phyloP scores from a whole-genome alignment of 2,329 filamentous ascomycete genomes.

The Diaporthe ampelina region DNA sequence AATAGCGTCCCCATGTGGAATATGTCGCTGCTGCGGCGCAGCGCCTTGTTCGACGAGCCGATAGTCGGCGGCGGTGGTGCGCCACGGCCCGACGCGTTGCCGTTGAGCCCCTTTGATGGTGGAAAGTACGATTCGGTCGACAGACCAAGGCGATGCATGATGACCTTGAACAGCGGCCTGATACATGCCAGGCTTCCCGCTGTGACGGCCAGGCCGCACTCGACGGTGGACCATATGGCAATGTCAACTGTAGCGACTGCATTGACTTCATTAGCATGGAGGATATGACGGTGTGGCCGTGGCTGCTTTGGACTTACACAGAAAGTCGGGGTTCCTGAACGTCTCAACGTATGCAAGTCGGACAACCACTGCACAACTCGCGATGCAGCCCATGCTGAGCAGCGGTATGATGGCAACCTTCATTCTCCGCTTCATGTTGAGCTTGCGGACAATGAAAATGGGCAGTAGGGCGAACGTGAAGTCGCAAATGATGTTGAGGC shows the following conservation, averaged over 20 bases:
- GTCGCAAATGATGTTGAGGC: constrained; percentile 63
- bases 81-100: neutral
- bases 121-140: constrained; percentile 26
- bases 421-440: constrained; percentile 66
- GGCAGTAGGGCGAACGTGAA: constrained; percentile 66
- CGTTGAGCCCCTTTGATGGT: constrained; percentile 1
- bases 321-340: constrained; percentile 57
- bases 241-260: constrained; percentile 57
- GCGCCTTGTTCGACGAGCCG: constrained; percentile 11
- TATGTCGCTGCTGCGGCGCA: constrained; percentile 25
- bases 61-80: constrained; percentile 9
- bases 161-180: constrained; percentile 56
- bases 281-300: neutral
- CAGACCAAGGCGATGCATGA: constrained; percentile 50
- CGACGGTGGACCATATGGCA: constrained; percentile 64
- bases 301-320: constrained; percentile 52
- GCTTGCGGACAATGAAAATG: constrained; percentile 65
- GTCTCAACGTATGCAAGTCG: constrained; percentile 56
- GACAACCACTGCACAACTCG: constrained; percentile 60
- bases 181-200: constrained; percentile 63
- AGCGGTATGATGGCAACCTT: constrained; percentile 67
- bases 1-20: constrained; percentile 30
- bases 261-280: neutral
- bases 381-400: constrained; percentile 68
- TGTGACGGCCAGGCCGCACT: constrained; percentile 62